Base-by-base conservation (phyloP, 306 rosid species). In the Vigna hirtella region DNA sequence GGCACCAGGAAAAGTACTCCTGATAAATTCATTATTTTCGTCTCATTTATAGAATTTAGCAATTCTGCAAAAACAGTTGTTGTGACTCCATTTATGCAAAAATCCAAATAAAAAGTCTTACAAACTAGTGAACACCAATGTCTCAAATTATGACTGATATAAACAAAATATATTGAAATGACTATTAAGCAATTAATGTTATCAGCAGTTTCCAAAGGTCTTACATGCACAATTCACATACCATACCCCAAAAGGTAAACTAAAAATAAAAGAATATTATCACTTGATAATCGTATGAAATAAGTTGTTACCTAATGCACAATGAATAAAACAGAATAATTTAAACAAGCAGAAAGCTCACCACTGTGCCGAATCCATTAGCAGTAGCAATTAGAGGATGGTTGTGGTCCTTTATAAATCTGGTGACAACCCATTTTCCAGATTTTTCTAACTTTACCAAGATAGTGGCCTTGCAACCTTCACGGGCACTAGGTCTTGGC, bases 401-500 rank as follows among this genome's bases (percentile, higher is more conserved):
- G 83, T 92, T 94, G 81, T 94, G 98, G 70, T 94, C 96, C 85
- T 86, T 90, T 67, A 85, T 84, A 86, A 92, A 92, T 86, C 97
- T 89, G 18, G 97, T 83, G 38, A 94, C 97, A 55, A 94, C 85
- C 97, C 98, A 94, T 82, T 92, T 94, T 70, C 97, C 97, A 55
- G 91, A 86, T 77, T 89, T 94, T 78, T 94, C 98, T 86, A 92
- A 79, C 90, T 92, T 94, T 57, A 94, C 92, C 87, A 92, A 85
- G 74, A 94, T 90, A 65, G 98, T 94, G 24, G 96, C 98, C 62
- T 89, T 90, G 88, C 97, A 94, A 72, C 98, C 98, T 85, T 94
- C 97, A 53, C 98, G 96, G 57, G 96, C 94, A 82, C 97, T 94
- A 38, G 93, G 84, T 72, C 92, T 86, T 17, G 91, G 87, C 85